Base-by-base conservation (phyloP, 192 early-diverging fungal species). In the Coemansia sp. region DNA sequence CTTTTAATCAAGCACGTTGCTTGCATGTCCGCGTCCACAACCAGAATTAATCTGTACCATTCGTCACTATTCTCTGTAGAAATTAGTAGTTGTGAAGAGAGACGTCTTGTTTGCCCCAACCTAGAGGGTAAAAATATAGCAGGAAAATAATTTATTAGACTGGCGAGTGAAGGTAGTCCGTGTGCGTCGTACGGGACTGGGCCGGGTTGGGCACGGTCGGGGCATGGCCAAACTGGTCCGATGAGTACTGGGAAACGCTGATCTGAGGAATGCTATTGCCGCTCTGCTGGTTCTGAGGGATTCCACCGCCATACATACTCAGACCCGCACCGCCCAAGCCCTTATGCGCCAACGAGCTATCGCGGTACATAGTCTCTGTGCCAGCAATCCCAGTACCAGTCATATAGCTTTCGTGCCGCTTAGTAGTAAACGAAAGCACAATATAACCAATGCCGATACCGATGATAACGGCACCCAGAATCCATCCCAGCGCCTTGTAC, bases 391-490 rank as follows among this genome's bases (percentile, higher is more conserved):
- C 53, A 6, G 37, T 19, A 63, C 58, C 55, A 9, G 42, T 48
- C 32, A 65, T 68, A 39, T 82, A 82, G 68, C 66, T 74, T 38
- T 82, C 75, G 37, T 78, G 29, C 51, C 70, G 70, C 66, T 70
- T 83, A 14, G 66, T 34, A 11, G 76, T 77, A n/a, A 75, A 66
- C 53, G 73, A 77, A 8, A 83, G 67, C 39, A 75, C 73, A n/a
- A 83, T 64, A 27, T 78, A 77, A 0, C 45, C 63, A 0, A 70
- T 67, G 27, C 80, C 80, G 29, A 75, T 64, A 12, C 55, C 80
- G 10, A 66, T 72, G 38, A 83, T 83, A 32, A 83, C 48, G 19
- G 80, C 62, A 8, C 80, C 80, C 14, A 78, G 55, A 11, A 78
- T 60, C 75, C 76, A 78, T 17, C 76, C 76, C 14, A 72, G 60